Conservation (phyloP, 441 rosid species). For the Brassica hybrid region DNA sequence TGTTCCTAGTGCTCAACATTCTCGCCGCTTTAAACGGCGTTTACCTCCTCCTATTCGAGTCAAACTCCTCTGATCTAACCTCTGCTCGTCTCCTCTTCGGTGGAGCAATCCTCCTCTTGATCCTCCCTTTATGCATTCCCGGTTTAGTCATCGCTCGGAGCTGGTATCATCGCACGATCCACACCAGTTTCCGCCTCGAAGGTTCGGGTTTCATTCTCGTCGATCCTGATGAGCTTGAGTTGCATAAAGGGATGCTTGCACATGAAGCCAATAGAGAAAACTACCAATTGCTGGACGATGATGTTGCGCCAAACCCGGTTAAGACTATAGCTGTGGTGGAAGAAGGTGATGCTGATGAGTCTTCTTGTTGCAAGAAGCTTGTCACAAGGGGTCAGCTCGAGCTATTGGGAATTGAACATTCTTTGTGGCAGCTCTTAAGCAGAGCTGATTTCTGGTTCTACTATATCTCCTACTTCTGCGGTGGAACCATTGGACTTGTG, state of each 20-base stretch:
- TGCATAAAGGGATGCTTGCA: conserved; percentile 66
- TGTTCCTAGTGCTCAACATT: conserved; percentile 70
- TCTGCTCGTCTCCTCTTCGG: conserved; percentile 58
- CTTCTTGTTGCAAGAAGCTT: conserved; percentile 57
- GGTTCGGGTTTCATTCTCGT: conserved; percentile 79
- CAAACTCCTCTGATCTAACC: conserved; percentile 42
- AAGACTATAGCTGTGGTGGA: conserved; percentile 23
- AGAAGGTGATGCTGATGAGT: conserved; percentile 36
- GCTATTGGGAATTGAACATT: conserved; percentile 80
- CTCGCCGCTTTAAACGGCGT: conserved; percentile 74
- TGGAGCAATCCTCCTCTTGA: conserved; percentile 75
- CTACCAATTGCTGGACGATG: conserved; percentile 38
- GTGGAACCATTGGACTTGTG: conserved; percentile 94
- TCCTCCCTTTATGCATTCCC: conserved; percentile 77
- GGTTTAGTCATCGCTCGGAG: conserved; percentile 75
- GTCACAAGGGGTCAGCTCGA: conserved; percentile 61
- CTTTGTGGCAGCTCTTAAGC: conserved; percentile 56
- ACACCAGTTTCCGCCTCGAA: conserved; percentile 63
- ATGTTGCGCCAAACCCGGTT: conserved; percentile 33
- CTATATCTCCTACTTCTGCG: conserved; percentile 83
- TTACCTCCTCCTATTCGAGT: conserved; percentile 71
- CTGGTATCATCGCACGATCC: conserved; percentile 71
- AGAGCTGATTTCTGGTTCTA: conserved; percentile 92
- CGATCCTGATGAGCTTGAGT: conserved; percentile 80
- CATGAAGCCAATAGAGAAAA: conserved; percentile 55